A percentile compares a stretch with the other conserved stretches of the same genome.
phyloP scores from a whole-genome alignment of 371 early-diverging fungal genomes.

The Haplosporangium sp. region DNA sequence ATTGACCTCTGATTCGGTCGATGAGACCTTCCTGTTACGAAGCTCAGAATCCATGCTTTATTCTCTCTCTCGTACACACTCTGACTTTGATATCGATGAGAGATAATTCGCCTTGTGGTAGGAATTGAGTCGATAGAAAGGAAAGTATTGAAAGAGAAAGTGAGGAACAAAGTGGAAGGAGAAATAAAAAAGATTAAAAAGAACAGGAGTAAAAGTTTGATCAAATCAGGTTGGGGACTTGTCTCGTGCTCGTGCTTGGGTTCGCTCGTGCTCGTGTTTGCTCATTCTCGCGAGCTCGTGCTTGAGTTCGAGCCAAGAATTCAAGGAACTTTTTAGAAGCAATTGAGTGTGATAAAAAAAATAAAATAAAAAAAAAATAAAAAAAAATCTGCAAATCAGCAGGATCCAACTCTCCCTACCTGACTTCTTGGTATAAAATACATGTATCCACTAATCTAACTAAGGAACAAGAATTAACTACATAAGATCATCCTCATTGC shows the following conservation, averaged over 20 bases:
- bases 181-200: background rate
- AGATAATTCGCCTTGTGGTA: background rate
- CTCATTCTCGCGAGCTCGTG: conserved; percentile 5
- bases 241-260: conserved; percentile 10
- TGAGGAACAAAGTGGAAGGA: background rate
- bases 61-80: background rate
- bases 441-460: no score
- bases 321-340: conserved; percentile 8
- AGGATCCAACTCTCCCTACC: background rate
- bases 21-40: conserved; percentile 42
- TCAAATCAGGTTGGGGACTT: conserved; percentile 7
- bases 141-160: background rate
- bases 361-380: background rate
- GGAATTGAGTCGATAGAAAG: background rate
- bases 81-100: no score
- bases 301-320: background rate
- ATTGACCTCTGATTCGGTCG: conserved; percentile 17
- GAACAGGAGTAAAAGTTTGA: background rate
- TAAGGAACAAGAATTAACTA: no score
- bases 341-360: background rate
- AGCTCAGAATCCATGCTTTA: conserved; percentile 45
- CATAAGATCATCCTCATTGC: no score
- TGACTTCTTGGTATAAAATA: no score
- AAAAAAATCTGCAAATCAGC: background rate
- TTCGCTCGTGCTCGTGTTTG: conserved; percentile 9